Percentiles rank a stretch among this genome's conserved stretches.
These are phyloP conservation scores for Colletotrichum scovillei DNA, from an alignment of 2,329 filamentous ascomycete genomes.

Conservation along the genomic window DNA sequence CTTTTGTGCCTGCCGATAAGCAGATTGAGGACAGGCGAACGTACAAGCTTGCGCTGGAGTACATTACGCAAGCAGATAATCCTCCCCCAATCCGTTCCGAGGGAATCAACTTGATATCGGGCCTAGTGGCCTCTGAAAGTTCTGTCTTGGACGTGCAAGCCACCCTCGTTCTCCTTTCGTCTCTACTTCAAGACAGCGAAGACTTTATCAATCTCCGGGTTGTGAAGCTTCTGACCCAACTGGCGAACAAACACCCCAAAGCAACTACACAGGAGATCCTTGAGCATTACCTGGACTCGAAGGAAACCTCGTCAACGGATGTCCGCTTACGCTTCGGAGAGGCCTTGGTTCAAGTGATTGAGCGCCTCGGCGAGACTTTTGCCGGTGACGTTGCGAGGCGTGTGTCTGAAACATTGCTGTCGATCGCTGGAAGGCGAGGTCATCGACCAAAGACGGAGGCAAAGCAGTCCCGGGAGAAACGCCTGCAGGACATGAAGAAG, in stretches of 20 bases:
- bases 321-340: conserved; percentile 76
- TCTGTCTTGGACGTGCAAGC: conserved; percentile 75
- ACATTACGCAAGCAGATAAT: conserved; percentile 70
- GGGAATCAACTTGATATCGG: conserved; percentile 70
- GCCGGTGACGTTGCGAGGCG: conserved; percentile 62
- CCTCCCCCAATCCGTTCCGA: conserved; percentile 75
- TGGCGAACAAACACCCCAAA: conserved; percentile 71
- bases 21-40: conserved; percentile 71
- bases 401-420: conserved; percentile 69
- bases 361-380: conserved; percentile 68
- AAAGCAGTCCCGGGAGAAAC: conserved; percentile 64
- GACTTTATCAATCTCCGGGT: conserved; percentile 79
- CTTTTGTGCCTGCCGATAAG: conserved; percentile 54
- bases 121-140: conserved; percentile 65
- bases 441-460: conserved; percentile 69
- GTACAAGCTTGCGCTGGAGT: conserved; percentile 72
- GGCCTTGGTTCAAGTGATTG: conserved; percentile 72
- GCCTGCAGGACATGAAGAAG: conserved; percentile 58
- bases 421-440: conserved; percentile 72
- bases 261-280: conserved; percentile 72
- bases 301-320: conserved; percentile 70
- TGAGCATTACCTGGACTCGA: conserved; percentile 74
- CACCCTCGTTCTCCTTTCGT: conserved; percentile 71
- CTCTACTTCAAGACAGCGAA: conserved; percentile 73
- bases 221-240: conserved; percentile 71